These are phyloP conservation scores for Pythium chondricola DNA, from an alignment of 352 stramenopile genomes.

Conservation along the genomic window DNA sequence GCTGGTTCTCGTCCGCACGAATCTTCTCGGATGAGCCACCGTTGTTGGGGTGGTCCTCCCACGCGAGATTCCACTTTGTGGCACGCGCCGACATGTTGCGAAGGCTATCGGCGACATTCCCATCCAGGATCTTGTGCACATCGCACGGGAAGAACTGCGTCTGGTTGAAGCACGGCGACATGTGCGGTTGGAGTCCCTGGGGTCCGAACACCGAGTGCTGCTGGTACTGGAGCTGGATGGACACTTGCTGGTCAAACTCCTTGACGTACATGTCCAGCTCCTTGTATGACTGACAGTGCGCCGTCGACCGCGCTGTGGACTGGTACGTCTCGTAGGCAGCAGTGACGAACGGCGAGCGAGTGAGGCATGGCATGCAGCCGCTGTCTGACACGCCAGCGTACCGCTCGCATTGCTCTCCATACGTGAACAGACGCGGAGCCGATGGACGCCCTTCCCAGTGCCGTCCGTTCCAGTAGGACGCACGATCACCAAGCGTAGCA, in stretches of 20 bases:
- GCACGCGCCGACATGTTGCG: conserved; percentile 25
- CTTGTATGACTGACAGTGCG: conserved; percentile 55
- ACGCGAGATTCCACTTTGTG: conserved; percentile 45
- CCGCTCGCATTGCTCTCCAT: conserved; percentile 51
- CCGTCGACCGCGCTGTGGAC: conserved; percentile 15
- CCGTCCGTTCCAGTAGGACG: conserved; percentile 78
- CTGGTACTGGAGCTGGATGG: conserved; percentile 73
- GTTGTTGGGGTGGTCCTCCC: conserved; percentile 54
- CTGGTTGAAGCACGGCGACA: conserved; percentile 79
- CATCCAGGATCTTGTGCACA: conserved; percentile 64
- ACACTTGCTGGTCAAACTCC: conserved; percentile 73
- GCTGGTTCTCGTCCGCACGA: conserved; percentile 40
- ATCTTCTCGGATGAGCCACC: conserved; percentile 62
- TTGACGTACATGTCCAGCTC: conserved; percentile 78
- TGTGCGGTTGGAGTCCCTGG: conserved; percentile 64
- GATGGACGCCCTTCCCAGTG: conserved; percentile 71
- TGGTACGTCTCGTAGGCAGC: conserved; percentile 39
- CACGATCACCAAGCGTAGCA: conserved; percentile 35
- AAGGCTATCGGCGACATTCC: conserved; percentile 46
- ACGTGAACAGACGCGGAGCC: conserved; percentile 60
- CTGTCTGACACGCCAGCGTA: conserved; percentile 35
- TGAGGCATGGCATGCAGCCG: conserved; percentile 58
- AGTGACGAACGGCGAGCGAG: conserved; percentile 48
- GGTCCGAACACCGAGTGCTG: conserved; percentile 49
- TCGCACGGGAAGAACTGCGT: conserved; percentile 79